Evolutionary conservation across 208 protist species (phyloP), one percentile per base, ranked within the genome.

Genomic region (Crithidia brevicula): DNA sequence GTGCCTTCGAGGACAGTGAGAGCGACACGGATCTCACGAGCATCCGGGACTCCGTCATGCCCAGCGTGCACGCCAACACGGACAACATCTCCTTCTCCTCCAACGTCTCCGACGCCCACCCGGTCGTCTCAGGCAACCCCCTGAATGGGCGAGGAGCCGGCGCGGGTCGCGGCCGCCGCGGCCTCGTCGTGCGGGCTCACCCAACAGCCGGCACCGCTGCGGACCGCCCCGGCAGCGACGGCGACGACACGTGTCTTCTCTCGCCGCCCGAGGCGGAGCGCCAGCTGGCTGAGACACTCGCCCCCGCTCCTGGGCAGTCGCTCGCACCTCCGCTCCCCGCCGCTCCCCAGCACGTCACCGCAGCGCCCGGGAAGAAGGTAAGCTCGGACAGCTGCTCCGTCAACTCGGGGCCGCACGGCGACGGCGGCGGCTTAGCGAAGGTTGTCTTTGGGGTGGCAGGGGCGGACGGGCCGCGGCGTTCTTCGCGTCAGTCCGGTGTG

Each of bases 21-120:
- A 36, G 28, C 0, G 62, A 70, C 13, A 62, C 20, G 20, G 36
- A 65, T 18, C 64, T 76, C 36, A 63, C 70, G 3, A 76, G 70
- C 62, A 69, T 76, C 30, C 45, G 11, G 22, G 56, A 69, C 18
- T 76, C 70, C 18, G 43, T 47, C 15, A 36, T 22, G 3, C 38
- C 34, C 34, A 70, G 4, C 22, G 16, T 15, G 20, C 51, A 47
- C 7, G 22, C 45, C 4, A 28, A 36, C 33, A n/a, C 25, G 13
- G 25, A 46, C 36, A 38, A 25, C 22, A 16, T 46, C n/a, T 60
- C 20, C 31, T 33, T 42, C 15, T 4, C 36, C 8, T 58, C 34
- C n/a, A 15, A 23, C 9, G 34, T 18, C 27, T 15, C 15, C 4
- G 58, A 61, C 33, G 22, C 18, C 10, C 28, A 7, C 56, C 15